Evolutionary conservation across 2,329 filamentous ascomycete genomes (phyloP).

Genomic region (Hirsutella rhossiliensis): DNA sequence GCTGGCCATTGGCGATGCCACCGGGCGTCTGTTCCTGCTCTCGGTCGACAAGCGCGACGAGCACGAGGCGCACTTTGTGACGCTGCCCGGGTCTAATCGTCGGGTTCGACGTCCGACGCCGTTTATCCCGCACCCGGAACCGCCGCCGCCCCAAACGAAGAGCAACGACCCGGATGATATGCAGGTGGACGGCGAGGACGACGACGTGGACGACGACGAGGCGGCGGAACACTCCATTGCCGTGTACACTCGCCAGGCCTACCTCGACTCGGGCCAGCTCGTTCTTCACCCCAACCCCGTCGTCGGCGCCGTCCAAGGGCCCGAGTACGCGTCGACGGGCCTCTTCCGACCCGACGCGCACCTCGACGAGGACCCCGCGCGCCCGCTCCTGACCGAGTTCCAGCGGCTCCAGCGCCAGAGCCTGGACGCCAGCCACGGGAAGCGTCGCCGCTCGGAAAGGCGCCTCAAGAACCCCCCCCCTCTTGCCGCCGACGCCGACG

Average conservation of each 20-base stretch:
- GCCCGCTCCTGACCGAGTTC: constrained; percentile 31
- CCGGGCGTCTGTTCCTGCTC: constrained; percentile 45
- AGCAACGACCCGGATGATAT: neutral
- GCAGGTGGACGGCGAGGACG: neutral
- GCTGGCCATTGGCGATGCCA: constrained; percentile 48
- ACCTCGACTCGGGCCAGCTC: constrained; percentile 28
- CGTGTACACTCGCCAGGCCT: constrained; percentile 13
- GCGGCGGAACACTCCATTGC: constrained; percentile 5
- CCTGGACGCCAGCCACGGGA: constrained; percentile 13
- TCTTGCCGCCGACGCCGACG: constrained; percentile 2
- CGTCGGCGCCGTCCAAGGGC: constrained; percentile 45
- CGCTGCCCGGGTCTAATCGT: constrained; percentile 20
- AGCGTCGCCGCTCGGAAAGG: constrained; percentile 11
- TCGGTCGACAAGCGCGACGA: constrained; percentile 33
- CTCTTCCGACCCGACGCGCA: constrained; percentile 39
- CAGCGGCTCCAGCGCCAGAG: constrained; percentile 33
- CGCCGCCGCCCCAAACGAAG: constrained; percentile 22
- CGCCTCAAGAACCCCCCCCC: constrained; percentile 12
- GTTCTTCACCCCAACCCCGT: constrained; percentile 28
- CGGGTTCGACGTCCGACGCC: constrained; percentile 31
- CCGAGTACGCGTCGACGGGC: constrained; percentile 31
- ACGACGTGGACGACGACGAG: neutral
- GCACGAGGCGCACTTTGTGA: constrained; percentile 19
- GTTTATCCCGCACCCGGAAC: constrained; percentile 37
- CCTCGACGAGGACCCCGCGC: constrained; percentile 24